phyloP scores from a whole-genome alignment of 2,329 filamentous ascomycete genomes.

The Ophiocordyceps camponoti-rufipedis region DNA sequence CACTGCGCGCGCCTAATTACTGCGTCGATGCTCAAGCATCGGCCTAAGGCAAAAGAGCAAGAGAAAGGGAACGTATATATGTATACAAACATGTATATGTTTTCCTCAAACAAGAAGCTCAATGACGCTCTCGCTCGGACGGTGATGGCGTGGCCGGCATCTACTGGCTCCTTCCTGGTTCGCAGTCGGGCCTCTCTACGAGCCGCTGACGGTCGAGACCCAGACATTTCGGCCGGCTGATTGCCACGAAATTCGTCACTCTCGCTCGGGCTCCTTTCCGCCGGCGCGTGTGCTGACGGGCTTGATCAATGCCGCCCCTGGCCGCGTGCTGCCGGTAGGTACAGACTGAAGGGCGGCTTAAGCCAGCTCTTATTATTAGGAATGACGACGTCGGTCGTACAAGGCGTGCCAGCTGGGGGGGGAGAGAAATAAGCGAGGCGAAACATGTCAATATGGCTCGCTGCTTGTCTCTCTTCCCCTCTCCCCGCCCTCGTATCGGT shows the following conservation, averaged over 20 bases:
- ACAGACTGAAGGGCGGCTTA: background rate
- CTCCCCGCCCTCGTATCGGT: background rate
- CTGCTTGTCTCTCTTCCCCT: background rate
- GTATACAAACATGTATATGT: too few relatives aligned
- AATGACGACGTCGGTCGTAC: background rate
- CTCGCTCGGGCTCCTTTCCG: background rate
- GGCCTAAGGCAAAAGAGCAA: background rate
- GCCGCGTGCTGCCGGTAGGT: background rate
- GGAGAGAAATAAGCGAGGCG: background rate
- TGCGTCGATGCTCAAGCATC: background rate
- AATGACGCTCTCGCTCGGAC: background rate
- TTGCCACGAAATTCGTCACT: background rate
- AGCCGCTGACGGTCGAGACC: background rate
- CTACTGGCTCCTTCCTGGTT: background rate
- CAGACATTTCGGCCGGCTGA: background rate
- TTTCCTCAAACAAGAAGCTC: background rate
- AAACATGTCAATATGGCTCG: background rate
- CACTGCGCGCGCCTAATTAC: background rate
- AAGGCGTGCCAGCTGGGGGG: background rate
- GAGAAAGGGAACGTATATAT: background rate
- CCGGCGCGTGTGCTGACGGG: background rate
- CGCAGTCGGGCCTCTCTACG: background rate
- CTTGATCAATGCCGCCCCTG: background rate
- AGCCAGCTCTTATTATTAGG: background rate
- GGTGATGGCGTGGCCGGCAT: conserved; percentile 1